Conservation (phyloP, 2,329 filamentous ascomycete species). For the Balansia obtecta region DNA sequence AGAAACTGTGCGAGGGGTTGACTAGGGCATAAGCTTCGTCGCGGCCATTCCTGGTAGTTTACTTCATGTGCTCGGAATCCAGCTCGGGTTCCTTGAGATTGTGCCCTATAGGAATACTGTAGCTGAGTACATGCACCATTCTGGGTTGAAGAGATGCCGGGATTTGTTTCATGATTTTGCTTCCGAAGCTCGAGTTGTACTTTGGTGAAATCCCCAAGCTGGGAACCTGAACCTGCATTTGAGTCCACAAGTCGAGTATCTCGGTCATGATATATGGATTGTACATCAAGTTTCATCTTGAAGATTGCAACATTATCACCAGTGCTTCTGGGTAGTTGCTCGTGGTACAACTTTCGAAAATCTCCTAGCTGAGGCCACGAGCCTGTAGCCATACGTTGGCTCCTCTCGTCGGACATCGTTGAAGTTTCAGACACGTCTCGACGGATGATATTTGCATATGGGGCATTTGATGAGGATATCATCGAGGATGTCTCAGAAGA, state of each 20-base stretch:
- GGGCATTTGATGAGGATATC: background rate
- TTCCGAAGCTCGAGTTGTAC: background rate
- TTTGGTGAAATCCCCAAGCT: conserved; percentile 4
- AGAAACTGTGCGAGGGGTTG: too few relatives aligned
- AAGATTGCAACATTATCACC: background rate
- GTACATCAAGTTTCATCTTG: background rate
- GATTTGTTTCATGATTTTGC: background rate
- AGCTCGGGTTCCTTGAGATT: background rate
- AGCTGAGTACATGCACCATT: too few relatives aligned
- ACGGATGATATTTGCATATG: background rate
- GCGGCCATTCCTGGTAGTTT: too few relatives aligned
- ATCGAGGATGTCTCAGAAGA: background rate
- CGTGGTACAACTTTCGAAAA: conserved; percentile 2
- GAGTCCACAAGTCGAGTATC: background rate
- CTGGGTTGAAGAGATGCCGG: background rate
- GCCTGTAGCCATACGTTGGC: background rate
- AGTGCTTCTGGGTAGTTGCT: background rate
- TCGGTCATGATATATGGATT: too few relatives aligned
- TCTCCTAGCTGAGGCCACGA: conserved; percentile 6
- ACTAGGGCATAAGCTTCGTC: too few relatives aligned
- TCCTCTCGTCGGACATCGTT: background rate
- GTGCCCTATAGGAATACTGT: background rate
- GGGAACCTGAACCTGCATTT: background rate
- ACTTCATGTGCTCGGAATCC: background rate
- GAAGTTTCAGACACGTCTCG: background rate